phyloP scores from a whole-genome alignment of 306 rosid genomes.

The Astragalus glycyphyllos region DNA sequence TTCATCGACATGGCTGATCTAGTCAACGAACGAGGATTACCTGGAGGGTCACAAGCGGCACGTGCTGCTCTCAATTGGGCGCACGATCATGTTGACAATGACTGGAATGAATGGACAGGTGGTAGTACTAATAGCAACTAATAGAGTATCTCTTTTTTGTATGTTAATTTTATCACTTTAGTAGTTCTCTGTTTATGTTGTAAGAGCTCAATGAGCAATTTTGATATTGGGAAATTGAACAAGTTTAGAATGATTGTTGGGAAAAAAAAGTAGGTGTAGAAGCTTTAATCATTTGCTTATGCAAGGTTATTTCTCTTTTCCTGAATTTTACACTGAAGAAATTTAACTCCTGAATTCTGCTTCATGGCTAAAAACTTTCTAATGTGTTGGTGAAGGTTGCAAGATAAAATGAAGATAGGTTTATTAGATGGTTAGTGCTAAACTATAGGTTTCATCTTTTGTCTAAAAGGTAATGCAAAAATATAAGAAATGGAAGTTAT shows the following conservation, averaged over 20 bases:
- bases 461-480: no score
- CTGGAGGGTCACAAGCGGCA: constrained; percentile 92
- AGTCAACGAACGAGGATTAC: constrained; percentile 66
- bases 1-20: constrained; percentile 88
- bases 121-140: constrained; percentile 43
- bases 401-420: no score
- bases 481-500: no score
- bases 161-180: neutral
- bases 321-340: no score
- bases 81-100: constrained; percentile 79
- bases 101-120: constrained; percentile 86
- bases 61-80: constrained; percentile 91
- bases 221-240: constrained; percentile 31
- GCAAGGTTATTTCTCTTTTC: neutral
- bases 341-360: no score
- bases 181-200: constrained; percentile 38
- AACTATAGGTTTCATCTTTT: no score
- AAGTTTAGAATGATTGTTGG: constrained; percentile 21
- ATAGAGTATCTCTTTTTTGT: constrained; percentile 19
- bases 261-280: neutral
- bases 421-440: no score
- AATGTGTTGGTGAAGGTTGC: no score
- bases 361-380: no score
- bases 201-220: constrained; percentile 44
- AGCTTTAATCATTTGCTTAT: neutral